phyloP scores from a whole-genome alignment of 306 rosid species.

The Notholithocarpus densiflorus region DNA sequence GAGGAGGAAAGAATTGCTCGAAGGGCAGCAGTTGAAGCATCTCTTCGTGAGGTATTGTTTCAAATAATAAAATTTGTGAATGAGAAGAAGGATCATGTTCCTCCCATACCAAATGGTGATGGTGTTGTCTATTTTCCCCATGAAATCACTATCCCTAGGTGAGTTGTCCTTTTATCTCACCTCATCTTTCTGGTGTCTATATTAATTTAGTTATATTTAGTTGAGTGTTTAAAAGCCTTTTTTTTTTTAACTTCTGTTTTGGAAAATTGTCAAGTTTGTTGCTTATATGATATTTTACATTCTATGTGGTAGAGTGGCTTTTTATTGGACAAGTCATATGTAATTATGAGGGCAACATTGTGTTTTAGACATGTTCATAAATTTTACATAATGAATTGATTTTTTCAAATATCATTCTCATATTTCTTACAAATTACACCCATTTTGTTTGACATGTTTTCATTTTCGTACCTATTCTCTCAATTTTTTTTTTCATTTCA shows the following conservation, averaged over 20 bases:
- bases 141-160: conserved; percentile 92
- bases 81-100: conserved; percentile 97
- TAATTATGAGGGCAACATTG: background rate
- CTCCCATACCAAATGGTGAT: conserved; percentile 78
- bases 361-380: background rate
- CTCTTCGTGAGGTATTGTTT: conserved; percentile 83
- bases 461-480: too few relatives aligned
- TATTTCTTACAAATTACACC: background rate
- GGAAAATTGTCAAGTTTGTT: background rate
- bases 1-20: conserved; percentile 83
- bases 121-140: conserved; percentile 72
- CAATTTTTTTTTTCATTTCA: too few relatives aligned
- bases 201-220: background rate
- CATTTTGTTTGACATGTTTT: too few relatives aligned
- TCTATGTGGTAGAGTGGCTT: background rate
- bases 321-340: background rate
- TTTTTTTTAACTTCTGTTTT: background rate
- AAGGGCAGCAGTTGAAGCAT: conserved; percentile 77
- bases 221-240: background rate
- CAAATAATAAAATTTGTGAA: conserved; percentile 92
- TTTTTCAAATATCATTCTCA: background rate
- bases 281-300: background rate
- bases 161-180: conserved; percentile 14
- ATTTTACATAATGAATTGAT: background rate
- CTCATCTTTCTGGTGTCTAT: background rate